These are phyloP conservation scores for Curvularia sp. DNA, from an alignment of 2,329 filamentous ascomycete species.

Conservation along the genomic window DNA sequence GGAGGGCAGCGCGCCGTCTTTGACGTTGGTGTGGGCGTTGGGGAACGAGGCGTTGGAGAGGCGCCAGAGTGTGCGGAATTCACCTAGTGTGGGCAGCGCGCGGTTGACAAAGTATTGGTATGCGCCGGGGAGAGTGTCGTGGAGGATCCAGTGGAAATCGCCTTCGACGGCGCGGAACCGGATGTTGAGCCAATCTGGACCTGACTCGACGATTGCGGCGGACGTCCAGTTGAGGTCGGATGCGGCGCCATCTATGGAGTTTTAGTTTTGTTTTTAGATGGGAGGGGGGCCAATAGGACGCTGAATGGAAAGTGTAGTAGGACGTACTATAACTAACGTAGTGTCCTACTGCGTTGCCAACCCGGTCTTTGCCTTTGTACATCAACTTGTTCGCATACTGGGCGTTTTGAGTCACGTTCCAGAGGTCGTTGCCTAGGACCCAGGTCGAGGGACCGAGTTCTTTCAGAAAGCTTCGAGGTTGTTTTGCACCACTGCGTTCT, in stretches of 20 bases:
- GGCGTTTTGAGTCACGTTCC: conserved; percentile 52
- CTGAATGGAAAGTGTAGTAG: background rate
- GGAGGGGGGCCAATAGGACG: no score
- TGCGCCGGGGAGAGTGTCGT: conserved; percentile 58
- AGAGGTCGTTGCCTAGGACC: conserved; percentile 52
- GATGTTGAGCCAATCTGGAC: conserved; percentile 57
- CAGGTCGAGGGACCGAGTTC: conserved; percentile 45
- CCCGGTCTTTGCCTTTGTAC: conserved; percentile 53
- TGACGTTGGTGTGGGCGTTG: conserved; percentile 55
- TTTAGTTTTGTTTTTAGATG: conserved; percentile 5
- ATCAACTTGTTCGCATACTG: conserved; percentile 52
- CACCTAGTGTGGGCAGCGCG: conserved; percentile 56
- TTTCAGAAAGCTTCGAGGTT: conserved; percentile 44
- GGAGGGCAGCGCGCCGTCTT: conserved; percentile 56
- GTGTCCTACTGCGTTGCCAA: conserved; percentile 52
- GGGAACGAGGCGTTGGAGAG: conserved; percentile 59
- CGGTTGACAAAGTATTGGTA: conserved; percentile 64
- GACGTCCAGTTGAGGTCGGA: conserved; percentile 58
- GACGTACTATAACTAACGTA: conserved; percentile 56
- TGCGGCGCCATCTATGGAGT: conserved; percentile 53
- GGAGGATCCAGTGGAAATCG: conserved; percentile 62
- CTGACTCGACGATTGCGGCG: conserved; percentile 53
- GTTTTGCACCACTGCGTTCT: conserved; percentile 23
- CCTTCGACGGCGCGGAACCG: conserved; percentile 57
- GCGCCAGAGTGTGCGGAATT: conserved; percentile 60